Base-by-base conservation (phyloP, 2,329 filamentous ascomycete genomes). In the Fusarium sp. region DNA sequence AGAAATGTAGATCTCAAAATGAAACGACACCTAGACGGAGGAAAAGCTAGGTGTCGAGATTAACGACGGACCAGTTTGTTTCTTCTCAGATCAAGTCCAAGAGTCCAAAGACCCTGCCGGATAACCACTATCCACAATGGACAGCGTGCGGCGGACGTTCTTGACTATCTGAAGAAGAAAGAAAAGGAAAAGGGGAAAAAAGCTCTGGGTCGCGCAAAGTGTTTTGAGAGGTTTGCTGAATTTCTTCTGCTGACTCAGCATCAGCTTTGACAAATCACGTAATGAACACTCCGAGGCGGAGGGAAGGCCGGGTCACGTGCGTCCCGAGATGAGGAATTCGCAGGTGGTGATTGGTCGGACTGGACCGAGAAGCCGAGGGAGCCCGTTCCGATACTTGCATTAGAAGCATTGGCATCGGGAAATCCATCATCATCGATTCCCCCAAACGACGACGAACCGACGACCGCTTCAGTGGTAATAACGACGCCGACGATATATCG, bases 1-100 rank as follows among this genome's bases (percentile, higher is more conserved):
- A 34, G 31, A 69, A 83, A 86, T 89, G 87, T 89, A 87, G 87
- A 88, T 89, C 87, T 87, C 86, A 84, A 84, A 87, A 87, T 89
- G 87, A 89, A 89, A 88, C 87, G 84, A 82, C 83, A 84, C 82
- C 81, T 84, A 85, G 86, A 88, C 83, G 81, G 84, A 81, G 78
- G 24, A 64, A 73, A 67, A 80, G 82, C 82, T 84, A 84, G 84
- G 77, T 83, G 85, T 82, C 85, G 87, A 86, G 87, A 89, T 89
- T 88, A 89, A 89, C 86, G 86, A 88, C 83, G 85, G 87, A 88
- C 86, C 72, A 78, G 81, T 79, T 79, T 78, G 80, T 71, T 84
- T 86, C 77, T 82, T 88, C 86, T 88, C 78, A 83, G 83, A 85
- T 79, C 80, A 76, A 76, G 77, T 79, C 82, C 79, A 77, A 65